Base-by-base conservation (phyloP, 2,329 filamentous ascomycete genomes). In the Raffaelea deltoideospora region DNA sequence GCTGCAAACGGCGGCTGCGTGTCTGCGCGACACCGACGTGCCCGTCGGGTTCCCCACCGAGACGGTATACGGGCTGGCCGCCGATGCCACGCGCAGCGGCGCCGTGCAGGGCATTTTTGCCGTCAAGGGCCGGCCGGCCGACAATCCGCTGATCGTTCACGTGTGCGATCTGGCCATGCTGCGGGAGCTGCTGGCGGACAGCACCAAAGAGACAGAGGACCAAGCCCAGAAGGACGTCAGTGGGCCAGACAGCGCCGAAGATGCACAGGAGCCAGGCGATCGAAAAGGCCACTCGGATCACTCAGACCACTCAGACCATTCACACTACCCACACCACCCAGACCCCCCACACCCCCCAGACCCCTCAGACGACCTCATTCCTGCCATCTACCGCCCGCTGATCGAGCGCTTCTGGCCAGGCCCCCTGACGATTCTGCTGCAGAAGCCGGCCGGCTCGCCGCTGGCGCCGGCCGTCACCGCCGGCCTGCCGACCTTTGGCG, bases 41-140 rank as follows among this genome's bases (percentile, higher is more conserved):
- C 90, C 90, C 5, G 85, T 98, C 33, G 90, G 84, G 1, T 98
- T 98, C 53, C 90, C 90, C 1, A 98, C 90, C 0, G 90, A 98
- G 60, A 98, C 90, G 0, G 90, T 98, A 1, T 98, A 98, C 54
- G 90, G 90, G 0, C 69, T 98, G 8, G 90, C 86, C n/a, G 90
- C 90, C 13, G 90, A 96, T 60, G 90, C 90, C 10, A 96, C 87
- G 20, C 73, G 85, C 48, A 85, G 78, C 49, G 65, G 63, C 19
- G 81, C 88, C 2, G 88, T 96, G 7, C 76, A 70, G 50, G 87
- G 86, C n/a, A 98, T 98, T 46, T 98, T 90, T 56, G 67, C 73
- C 18, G 86, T 84, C 36, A 98, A 98, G 60, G 81, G 85, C 38
- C 65, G 90, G 38, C 90, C 90, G 4, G 81, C 80, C 7, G 90